Evolutionary conservation across 1,284 basidiomycete species (phyloP).

Genomic region (Boletus coffeatus): DNA sequence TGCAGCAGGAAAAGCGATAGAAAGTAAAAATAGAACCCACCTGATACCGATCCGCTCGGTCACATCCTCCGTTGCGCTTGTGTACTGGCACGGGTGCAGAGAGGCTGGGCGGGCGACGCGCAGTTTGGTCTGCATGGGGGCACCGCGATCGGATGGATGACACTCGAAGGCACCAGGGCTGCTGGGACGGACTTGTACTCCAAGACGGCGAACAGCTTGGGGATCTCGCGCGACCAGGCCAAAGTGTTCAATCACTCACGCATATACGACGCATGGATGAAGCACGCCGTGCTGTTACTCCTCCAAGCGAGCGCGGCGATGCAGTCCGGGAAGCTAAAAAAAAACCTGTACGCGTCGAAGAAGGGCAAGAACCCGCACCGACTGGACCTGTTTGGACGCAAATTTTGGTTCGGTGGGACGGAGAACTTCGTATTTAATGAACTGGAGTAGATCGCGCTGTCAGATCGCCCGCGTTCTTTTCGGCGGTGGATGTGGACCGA

Average conservation of each 20-base stretch:
- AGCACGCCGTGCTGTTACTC: slow-evolving; percentile 87
- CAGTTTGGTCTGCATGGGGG: slow-evolving; percentile 98
- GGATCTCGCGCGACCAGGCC: slow-evolving; percentile 91
- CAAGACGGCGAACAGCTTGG: slow-evolving; percentile 92
- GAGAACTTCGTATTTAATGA: slow-evolving; percentile 95
- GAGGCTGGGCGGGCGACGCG: slow-evolving; percentile 92
- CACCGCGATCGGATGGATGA: slow-evolving; percentile 99
- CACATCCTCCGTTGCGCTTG: too few relatives aligned
- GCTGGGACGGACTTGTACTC: slow-evolving; percentile 96
- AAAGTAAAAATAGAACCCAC: too few relatives aligned
- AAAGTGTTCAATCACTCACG: slow-evolving; percentile 99
- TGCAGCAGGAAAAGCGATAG: too few relatives aligned
- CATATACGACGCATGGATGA: slow-evolving; percentile 97
- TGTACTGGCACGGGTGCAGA: too few relatives aligned
- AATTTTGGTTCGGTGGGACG: slow-evolving; percentile 96
- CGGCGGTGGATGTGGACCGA: too few relatives aligned
- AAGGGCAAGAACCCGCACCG: slow-evolving; percentile 87
- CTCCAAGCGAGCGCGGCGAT: slow-evolving; percentile 85
- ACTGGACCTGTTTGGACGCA: slow-evolving; percentile 62
- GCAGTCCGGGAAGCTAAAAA: slow-evolving; percentile 73
- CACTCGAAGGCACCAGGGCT: slow-evolving; percentile 96
- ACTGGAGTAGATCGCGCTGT: slow-evolving; percentile 34
- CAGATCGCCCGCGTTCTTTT: too few relatives aligned
- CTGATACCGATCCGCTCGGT: too few relatives aligned
- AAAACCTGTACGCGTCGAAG: slow-evolving; percentile 87